A percentile compares a stretch with the other conserved stretches of the same genome.
These are phyloP conservation scores for Cinchona pubescens DNA, from an alignment of 257 asterid species.

Conservation along the genomic window DNA sequence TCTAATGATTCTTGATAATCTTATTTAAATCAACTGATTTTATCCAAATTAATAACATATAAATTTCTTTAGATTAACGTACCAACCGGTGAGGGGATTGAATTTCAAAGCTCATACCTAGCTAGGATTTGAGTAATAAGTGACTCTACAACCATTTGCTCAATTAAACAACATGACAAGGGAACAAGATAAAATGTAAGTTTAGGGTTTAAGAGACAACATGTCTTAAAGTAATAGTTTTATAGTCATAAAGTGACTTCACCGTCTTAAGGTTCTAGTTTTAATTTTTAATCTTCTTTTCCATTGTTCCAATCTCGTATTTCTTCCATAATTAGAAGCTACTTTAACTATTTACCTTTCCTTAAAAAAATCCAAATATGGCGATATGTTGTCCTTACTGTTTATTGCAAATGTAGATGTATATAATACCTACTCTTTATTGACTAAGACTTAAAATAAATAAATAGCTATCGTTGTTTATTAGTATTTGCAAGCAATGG, in stretches of 20 bases:
- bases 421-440: background rate
- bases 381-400: background rate
- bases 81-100: too few species aligned
- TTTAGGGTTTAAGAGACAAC: background rate
- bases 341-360: background rate
- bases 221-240: background rate
- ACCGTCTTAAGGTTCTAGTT: background rate
- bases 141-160: background rate
- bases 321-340: conserved; percentile 8
- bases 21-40: background rate
- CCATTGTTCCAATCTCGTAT: background rate
- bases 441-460: too few species aligned
- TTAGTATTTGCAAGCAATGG: too few species aligned
- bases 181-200: background rate
- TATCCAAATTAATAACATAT: background rate
- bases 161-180: background rate
- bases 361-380: background rate
- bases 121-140: background rate
- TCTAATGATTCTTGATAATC: background rate
- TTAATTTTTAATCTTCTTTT: background rate
- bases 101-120: background rate
- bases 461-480: too few species aligned
- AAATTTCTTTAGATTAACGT: too few species aligned
- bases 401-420: background rate
- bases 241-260: background rate